Conservation (phyloP, 768 basidiomycete species). For the Paxillus ammoniavirescens region DNA sequence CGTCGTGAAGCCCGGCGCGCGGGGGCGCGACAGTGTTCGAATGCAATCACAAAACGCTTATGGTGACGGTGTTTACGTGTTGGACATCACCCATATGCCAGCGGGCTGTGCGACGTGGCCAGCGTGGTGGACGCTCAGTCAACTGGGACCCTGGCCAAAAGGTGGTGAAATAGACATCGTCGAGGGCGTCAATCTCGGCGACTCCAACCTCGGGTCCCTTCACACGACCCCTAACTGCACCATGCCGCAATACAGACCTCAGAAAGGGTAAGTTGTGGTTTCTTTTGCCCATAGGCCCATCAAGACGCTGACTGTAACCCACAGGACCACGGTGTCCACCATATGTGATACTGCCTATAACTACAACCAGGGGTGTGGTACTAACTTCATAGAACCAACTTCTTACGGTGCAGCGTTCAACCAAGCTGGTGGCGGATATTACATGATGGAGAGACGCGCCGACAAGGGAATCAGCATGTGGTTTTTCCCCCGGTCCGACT, state of each 20-base stretch:
- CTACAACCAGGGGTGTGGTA: conserved; percentile 64
- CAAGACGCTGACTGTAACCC: neutral
- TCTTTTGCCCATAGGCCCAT: neutral
- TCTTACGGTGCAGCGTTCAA: conserved; percentile 54
- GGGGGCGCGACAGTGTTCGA: conserved; percentile 38
- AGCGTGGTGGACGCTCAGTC: too few relatives aligned
- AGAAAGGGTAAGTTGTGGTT: conserved; percentile 43
- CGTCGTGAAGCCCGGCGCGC: conserved; percentile 32
- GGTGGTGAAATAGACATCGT: conserved; percentile 65
- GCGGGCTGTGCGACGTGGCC: too few relatives aligned
- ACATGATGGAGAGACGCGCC: conserved; percentile 45
- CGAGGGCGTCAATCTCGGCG: conserved; percentile 55
- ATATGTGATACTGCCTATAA: conserved; percentile 51
- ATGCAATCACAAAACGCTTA: too few relatives aligned
- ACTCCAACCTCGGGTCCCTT: conserved; percentile 48
- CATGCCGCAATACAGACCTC: conserved; percentile 39
- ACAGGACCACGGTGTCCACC: conserved; percentile 39
- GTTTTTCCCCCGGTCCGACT: conserved; percentile 52
- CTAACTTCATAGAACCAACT: conserved; percentile 33
- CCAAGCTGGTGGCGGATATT: conserved; percentile 56
- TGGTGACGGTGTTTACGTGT: too few relatives aligned
- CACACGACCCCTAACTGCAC: conserved; percentile 52
- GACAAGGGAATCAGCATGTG: conserved; percentile 52
- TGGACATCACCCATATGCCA: too few relatives aligned
- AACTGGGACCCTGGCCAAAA: conserved; percentile 47